phyloP scores from a whole-genome alignment of 306 rosid genomes.

The Sicyos edulis region DNA sequence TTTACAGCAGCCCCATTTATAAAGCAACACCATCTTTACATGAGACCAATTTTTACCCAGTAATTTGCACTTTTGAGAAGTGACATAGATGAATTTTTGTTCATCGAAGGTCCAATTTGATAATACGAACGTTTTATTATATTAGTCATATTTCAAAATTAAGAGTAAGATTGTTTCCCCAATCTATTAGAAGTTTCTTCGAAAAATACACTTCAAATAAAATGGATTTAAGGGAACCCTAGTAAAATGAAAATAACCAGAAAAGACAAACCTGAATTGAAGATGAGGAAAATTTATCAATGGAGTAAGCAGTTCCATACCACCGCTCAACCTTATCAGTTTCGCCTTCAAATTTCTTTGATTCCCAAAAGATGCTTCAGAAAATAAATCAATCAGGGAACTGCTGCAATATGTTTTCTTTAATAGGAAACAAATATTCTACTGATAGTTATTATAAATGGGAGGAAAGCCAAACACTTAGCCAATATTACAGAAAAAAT shows the following conservation, averaged over 20 bases:
- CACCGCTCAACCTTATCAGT: constrained; percentile 79
- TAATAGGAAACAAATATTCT: constrained; percentile 2
- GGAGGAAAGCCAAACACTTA: neutral
- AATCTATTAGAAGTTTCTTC: neutral
- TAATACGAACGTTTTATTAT: neutral
- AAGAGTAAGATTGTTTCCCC: neutral
- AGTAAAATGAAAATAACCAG: neutral
- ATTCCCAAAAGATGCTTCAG: constrained; percentile 88
- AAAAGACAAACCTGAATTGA: constrained; percentile 53
- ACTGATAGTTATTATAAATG: neutral
- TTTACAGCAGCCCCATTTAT: too few species aligned
- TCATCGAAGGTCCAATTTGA: neutral
- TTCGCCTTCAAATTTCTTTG: constrained; percentile 63
- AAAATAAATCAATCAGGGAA: constrained; percentile 24
- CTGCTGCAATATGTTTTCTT: neutral
- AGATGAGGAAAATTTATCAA: constrained; percentile 53
- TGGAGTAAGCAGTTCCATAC: constrained; percentile 82
- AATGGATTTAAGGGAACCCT: too few species aligned
- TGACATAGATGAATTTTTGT: too few species aligned
- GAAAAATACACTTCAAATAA: neutral
- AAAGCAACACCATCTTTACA: too few species aligned
- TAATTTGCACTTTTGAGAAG: too few species aligned
- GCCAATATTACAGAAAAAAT: too few species aligned
- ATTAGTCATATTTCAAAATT: neutral
- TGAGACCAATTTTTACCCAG: too few species aligned